Evolutionary conservation across 768 basidiomycete genomes (phyloP).

Genomic region (Pisolithus microcarpus): DNA sequence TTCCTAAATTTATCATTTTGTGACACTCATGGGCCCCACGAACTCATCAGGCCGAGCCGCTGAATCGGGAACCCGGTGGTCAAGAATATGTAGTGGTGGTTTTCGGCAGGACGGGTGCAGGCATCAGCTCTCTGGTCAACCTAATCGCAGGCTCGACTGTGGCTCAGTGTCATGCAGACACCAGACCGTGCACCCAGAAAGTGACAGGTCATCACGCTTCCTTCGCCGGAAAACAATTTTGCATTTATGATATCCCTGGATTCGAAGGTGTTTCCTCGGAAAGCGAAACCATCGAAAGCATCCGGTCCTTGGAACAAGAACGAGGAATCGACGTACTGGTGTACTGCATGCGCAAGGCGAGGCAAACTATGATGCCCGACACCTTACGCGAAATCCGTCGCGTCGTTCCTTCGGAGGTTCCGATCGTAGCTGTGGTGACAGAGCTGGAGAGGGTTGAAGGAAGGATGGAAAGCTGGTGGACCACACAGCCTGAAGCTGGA

Average conservation of each 20-base stretch:
- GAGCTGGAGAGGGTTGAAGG: slow-evolving; percentile 17
- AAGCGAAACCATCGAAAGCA: not conserved
- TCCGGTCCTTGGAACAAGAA: not conserved
- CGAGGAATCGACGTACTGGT: slow-evolving; percentile 1
- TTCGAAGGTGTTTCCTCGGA: not conserved
- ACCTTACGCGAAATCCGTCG: not conserved
- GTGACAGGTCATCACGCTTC: slow-evolving; percentile 11
- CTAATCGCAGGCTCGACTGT: slow-evolving; percentile 18
- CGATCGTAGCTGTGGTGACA: slow-evolving; percentile 21
- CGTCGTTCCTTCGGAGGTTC: slow-evolving; percentile 3
- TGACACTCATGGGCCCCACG: too few species aligned
- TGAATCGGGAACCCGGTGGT: not conserved
- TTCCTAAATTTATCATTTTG: not conserved
- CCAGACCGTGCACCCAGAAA: slow-evolving; percentile 13
- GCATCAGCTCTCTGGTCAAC: slow-evolving; percentile 26
- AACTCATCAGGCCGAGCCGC: too few species aligned
- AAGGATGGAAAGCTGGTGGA: slow-evolving; percentile 18
- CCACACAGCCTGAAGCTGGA: not conserved
- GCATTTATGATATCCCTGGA: slow-evolving; percentile 19
- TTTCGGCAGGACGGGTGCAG: slow-evolving; percentile 20
- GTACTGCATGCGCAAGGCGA: slow-evolving; percentile 1
- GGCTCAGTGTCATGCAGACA: slow-evolving; percentile 14
- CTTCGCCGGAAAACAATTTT: slow-evolving; percentile 11
- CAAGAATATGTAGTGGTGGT: slow-evolving; percentile 12
- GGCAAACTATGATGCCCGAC: slow-evolving; percentile 1